Base-by-base conservation (phyloP, 192 early-diverging fungal genomes). In the Coemansia sp. region DNA sequence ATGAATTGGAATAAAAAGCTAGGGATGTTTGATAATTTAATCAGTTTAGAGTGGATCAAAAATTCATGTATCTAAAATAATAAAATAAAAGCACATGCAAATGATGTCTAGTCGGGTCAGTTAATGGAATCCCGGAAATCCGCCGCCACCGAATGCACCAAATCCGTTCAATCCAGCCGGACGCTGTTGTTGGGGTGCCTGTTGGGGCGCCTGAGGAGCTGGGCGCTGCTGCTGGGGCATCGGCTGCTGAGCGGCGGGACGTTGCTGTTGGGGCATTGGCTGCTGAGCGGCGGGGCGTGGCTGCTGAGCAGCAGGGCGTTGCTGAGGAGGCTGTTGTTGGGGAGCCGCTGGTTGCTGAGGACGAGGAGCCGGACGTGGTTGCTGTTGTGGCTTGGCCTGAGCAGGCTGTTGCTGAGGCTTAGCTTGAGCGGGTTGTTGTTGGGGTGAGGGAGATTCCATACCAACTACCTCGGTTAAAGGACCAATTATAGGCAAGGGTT, bases 401-500 rank as follows among this genome's bases (percentile, higher is more conserved):
- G 26, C 26, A 9, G 65, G 75, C 62, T 68, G 63, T n/a, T 43
- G 23, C 63, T 26, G 26, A 26, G 26, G 26, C 26, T 26, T 26
- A 26, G 26, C 26, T 26, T 65, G 66, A 11, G 49, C 59, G 2
- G 64, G 57, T 30, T 46, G 60, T 30, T 62, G 74, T 28, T 44
- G 62, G 55, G 65, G 38, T 4, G 74, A 71, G 1, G 74, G 74
- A 1, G 52, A 2, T 0, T 44, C 2, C 43, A 77, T 68, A n/a
- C 80, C 80, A 3, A 82, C 43, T 2, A 66, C 68, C 26, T 74
- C 50, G 14, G 72, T 71, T 5, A 82, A 39, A 17, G 75, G 75
- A 1, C 80, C 80, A 28, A 82, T 59, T 4, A 82, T 4, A 0
- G 80, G 80, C 11, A 82, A 26, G 30, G 75, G 75, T 39, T 57